phyloP scores from a whole-genome alignment of 441 rosid genomes.

The Cnidoscolus chayamansa region DNA sequence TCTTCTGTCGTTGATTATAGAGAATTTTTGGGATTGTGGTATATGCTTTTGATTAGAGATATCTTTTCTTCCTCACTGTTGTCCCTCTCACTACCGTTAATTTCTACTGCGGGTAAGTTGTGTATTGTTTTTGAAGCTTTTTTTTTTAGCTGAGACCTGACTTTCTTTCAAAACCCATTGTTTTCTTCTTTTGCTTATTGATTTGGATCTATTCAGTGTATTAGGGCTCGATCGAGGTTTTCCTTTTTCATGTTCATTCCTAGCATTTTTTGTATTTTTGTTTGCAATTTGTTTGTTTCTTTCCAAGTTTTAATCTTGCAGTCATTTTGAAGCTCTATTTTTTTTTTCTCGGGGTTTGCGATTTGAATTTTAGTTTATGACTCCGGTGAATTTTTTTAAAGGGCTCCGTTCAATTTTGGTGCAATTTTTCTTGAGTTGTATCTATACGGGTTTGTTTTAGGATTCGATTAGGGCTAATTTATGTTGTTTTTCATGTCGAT shows the following conservation, averaged over 20 bases:
- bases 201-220: slow-evolving; percentile 33
- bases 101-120: slow-evolving; percentile 39
- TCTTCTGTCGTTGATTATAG: not conserved
- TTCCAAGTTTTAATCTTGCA: slow-evolving; percentile 14
- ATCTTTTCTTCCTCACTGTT: not conserved
- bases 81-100: slow-evolving; percentile 28
- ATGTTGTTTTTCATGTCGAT: slow-evolving; percentile 18
- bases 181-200: slow-evolving; percentile 7
- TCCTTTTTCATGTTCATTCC: slow-evolving; percentile 14
- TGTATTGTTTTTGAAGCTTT: not conserved
- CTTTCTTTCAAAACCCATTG: slow-evolving; percentile 18
- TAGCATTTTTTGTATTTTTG: slow-evolving; percentile 1
- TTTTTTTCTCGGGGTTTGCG: slow-evolving; percentile 10
- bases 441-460: slow-evolving; percentile 22
- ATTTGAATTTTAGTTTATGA: slow-evolving; percentile 19
- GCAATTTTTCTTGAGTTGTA: slow-evolving; percentile 10
- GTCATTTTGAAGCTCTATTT: not conserved
- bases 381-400: not conserved
- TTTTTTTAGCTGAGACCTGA: slow-evolving; percentile 18
- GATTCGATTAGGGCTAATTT: slow-evolving; percentile 33
- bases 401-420: slow-evolving; percentile 15
- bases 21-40: slow-evolving; percentile 19
- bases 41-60: slow-evolving; percentile 7
- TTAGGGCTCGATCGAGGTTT: slow-evolving; percentile 44
- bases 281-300: slow-evolving; percentile 17